Percentiles rank a stretch among this genome's conserved stretches.
Evolutionary conservation across 129 eudicot species (phyloP).

Genomic region (Saussurea involucrata): DNA sequence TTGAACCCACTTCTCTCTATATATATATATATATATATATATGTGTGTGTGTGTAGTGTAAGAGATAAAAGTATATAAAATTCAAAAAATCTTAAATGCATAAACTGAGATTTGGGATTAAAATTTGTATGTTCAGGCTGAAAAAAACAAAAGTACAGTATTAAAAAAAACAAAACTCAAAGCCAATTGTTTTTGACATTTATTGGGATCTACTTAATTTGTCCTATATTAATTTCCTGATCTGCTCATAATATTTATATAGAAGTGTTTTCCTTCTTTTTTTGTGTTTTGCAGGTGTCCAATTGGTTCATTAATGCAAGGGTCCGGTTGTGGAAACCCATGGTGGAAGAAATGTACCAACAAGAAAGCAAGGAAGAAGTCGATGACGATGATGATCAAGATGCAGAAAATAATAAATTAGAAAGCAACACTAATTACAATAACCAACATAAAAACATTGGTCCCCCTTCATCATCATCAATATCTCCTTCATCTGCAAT

Average conservation of each 20-base stretch:
- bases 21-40: too few relatives aligned
- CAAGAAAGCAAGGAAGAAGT: conserved; percentile 78
- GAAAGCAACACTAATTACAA: conserved; percentile 16
- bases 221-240: background rate
- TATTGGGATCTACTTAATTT: conserved; percentile 7
- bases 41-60: background rate
- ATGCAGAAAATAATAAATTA: conserved; percentile 12
- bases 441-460: conserved; percentile 12
- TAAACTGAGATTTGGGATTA: background rate
- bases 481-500: conserved; percentile 12
- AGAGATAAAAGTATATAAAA: background rate
- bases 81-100: background rate
- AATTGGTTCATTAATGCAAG: conserved; percentile 99
- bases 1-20: too few relatives aligned
- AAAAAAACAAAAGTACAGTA: conserved; percentile 18
- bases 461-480: conserved; percentile 26
- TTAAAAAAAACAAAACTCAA: conserved; percentile 20
- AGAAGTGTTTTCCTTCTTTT: background rate
- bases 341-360: conserved; percentile 98
- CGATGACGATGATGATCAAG: conserved; percentile 11
- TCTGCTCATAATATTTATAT: background rate
- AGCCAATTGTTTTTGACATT: conserved; percentile 2
- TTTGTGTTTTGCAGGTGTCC: conserved; percentile 64
- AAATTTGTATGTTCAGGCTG: background rate
- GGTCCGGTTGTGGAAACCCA: conserved; percentile 99